Evolutionary conservation across 2,329 filamentous ascomycete species (phyloP), one percentile per base, ranked within the genome.

Genomic region (Hymenoscyphus scutula): DNA sequence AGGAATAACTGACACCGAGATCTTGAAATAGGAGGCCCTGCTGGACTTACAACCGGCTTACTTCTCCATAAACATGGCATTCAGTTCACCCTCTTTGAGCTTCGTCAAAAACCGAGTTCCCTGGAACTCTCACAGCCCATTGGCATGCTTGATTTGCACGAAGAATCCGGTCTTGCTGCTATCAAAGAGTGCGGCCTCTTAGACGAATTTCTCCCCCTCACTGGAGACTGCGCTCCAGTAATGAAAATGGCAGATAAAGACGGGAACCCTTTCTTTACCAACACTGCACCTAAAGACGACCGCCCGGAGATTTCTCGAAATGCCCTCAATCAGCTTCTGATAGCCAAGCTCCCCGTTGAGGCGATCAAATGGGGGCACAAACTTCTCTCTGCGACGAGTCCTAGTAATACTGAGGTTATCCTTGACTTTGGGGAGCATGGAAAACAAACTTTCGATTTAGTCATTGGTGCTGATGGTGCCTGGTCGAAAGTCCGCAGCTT

Each of bases 71-170:
- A 61, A 37, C 8, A 25, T 48, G 4, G 41, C n/a, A 48, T 65
- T 51, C 19, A 30, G 3, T 58, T 59, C 55, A 69, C 62, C 1
- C n/a, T 69, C 54, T 70, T 65, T 64, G 67, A 70, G 27, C 63
- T 68, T 13, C 66, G 62, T 3, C n/a, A 56, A 0, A 23, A 29
- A 11, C 62, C 61, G 17, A 15, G 54, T 15, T 19, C 25, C 13
- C 25, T 32, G 13, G 34, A 53, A 8, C 56, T 56, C 6, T 17
- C 53, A 6, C 23, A 32, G 2, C 62, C 64, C 19, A 62, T 75
- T 13, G 81, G 82, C 5, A 79, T 72, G 62, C 77, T 85, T 1
- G 82, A 85, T 66, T 73, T 85, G 0, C 81, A 85, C 67, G 71
- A 74, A 0, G 69, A 74, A 8, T 76, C 77, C 1, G 82, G 82